phyloP scores from a whole-genome alignment of 345 rosid genomes.

The Lenwebbia sp. region DNA sequence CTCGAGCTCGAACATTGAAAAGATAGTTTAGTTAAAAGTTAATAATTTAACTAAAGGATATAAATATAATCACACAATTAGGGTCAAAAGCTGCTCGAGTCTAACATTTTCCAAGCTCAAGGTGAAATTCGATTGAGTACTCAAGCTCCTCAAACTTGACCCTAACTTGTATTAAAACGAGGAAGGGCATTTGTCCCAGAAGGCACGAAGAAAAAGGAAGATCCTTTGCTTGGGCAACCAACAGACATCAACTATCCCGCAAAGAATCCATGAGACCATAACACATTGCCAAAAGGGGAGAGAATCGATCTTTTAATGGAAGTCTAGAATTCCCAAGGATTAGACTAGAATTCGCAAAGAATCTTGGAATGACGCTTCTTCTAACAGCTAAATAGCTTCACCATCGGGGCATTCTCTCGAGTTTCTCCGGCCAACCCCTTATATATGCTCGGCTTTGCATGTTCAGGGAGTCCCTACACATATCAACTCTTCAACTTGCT shows the following conservation, averaged over 20 bases:
- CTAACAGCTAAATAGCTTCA: neutral
- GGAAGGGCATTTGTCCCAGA: neutral
- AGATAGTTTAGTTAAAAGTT: neutral
- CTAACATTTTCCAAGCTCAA: neutral
- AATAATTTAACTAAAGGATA: neutral
- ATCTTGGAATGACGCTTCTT: constrained; percentile 4
- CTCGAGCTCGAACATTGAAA: neutral
- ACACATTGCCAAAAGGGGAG: neutral
- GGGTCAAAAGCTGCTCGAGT: neutral
- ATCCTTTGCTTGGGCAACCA: neutral
- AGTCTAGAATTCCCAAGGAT: neutral
- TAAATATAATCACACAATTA: neutral
- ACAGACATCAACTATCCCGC: neutral
- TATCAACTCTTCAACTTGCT: neutral
- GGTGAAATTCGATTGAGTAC: neutral
- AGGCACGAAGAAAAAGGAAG: neutral
- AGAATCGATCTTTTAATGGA: neutral
- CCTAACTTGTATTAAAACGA: neutral
- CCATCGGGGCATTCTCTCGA: neutral
- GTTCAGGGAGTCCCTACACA: neutral
- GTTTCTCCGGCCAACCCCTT: constrained; percentile 2
- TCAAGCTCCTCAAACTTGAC: neutral
- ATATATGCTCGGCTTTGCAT: neutral
- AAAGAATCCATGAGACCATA: neutral
- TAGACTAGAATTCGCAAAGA: neutral